Percentiles rank a stretch among this genome's conserved stretches.
phyloP scores from a whole-genome alignment of 1,284 basidiomycete genomes.

The Caloboletus firmus region DNA sequence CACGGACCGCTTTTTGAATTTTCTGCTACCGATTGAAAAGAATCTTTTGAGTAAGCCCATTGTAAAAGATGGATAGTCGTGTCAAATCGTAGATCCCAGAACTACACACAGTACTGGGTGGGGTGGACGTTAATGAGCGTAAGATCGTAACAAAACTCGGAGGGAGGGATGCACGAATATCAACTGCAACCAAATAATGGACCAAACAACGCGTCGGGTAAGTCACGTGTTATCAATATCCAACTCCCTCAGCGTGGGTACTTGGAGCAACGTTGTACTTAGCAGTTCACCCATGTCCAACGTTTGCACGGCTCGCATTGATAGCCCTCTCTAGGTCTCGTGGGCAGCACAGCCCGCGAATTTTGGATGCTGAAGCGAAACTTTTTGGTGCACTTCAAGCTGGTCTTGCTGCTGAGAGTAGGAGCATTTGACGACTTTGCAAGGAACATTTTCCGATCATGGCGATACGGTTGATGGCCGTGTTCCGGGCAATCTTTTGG shows the following conservation, averaged over 20 bases:
- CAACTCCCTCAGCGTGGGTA: too few species aligned
- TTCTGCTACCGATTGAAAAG: conserved; percentile 67
- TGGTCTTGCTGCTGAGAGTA: conserved; percentile 43
- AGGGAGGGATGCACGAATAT: conserved; percentile 24
- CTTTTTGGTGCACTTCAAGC: conserved; percentile 62
- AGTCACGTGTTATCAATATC: conserved; percentile 20
- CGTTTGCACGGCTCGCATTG: neutral
- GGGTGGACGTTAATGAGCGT: conserved; percentile 32
- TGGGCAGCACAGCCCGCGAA: conserved; percentile 58
- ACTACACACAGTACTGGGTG: neutral
- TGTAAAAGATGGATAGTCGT: conserved; percentile 22
- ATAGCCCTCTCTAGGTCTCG: conserved; percentile 34
- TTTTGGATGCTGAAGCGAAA: conserved; percentile 53
- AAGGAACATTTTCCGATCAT: conserved; percentile 50
- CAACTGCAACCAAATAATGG: conserved; percentile 49
- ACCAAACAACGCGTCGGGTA: conserved; percentile 36
- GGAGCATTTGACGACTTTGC: neutral
- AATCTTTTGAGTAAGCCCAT: conserved; percentile 74
- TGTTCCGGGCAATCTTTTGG: conserved; percentile 49
- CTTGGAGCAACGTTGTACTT: too few species aligned
- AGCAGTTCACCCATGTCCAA: too few species aligned
- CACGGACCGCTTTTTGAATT: conserved; percentile 44
- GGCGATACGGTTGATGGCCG: conserved; percentile 36
- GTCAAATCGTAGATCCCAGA: conserved; percentile 26
- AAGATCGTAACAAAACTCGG: conserved; percentile 13